phyloP scores from a whole-genome alignment of 257 asterid genomes.

The Vinca minor region DNA sequence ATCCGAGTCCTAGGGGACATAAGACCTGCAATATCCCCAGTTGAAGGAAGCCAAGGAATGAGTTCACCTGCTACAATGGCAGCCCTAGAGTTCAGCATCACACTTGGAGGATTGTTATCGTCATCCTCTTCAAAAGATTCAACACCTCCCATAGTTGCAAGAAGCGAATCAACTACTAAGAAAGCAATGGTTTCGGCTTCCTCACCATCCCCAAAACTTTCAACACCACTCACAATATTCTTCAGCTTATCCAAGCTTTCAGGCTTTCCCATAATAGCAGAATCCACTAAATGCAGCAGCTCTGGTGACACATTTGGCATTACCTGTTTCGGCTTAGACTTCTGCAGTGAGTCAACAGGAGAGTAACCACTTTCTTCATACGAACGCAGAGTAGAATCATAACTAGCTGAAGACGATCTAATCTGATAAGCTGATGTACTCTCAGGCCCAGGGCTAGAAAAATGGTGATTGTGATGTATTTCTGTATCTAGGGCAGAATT shows the following conservation, averaged over 20 bases:
- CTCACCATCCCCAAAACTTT: constrained; percentile 64
- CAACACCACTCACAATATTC: constrained; percentile 77
- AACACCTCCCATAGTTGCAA: constrained; percentile 98
- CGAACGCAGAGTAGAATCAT: constrained; percentile 50
- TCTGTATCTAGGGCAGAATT: constrained; percentile 42
- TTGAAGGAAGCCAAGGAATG: constrained; percentile 80
- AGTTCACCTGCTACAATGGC: constrained; percentile 96
- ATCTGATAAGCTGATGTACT: constrained; percentile 32
- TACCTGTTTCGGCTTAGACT: constrained; percentile 48
- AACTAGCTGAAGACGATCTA: constrained; percentile 42
- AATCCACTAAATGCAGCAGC: constrained; percentile 95
- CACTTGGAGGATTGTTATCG: constrained; percentile 94
- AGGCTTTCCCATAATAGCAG: constrained; percentile 98
- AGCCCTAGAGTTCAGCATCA: constrained; percentile 98
- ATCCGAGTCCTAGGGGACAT: constrained; percentile 95
- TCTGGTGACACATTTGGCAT: constrained; percentile 79
- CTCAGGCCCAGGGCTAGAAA: constrained; percentile 48
- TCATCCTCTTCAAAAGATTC: constrained; percentile 94
- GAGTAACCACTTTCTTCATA: constrained; percentile 47
- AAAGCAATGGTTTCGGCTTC: constrained; percentile 68
- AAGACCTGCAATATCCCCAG: constrained; percentile 71
- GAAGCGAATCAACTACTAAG: constrained; percentile 91
- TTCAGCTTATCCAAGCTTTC: constrained; percentile 83
- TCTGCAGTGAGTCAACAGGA: constrained; percentile 64
- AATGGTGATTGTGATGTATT: constrained; percentile 35